These are phyloP conservation scores for Kentomonas sorsogonicus DNA, from an alignment of 208 protist species.

Conservation along the genomic window DNA sequence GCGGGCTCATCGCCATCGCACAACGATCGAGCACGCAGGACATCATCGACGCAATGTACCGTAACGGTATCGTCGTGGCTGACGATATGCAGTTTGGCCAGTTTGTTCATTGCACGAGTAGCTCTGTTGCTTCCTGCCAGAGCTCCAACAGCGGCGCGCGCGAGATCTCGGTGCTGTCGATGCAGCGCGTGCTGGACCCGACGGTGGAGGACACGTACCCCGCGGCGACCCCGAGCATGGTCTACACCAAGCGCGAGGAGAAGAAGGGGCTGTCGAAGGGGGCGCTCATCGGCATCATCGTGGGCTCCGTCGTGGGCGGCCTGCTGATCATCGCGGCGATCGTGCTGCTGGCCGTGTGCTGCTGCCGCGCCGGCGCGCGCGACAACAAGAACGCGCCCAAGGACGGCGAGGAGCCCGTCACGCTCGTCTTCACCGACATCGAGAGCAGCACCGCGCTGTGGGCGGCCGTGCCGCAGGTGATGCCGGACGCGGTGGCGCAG, in stretches of 20 bases:
- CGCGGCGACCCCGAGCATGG: conserved; percentile 31
- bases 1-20: conserved; percentile 10
- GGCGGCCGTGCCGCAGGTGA: conserved; percentile 46
- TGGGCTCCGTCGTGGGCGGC: conserved; percentile 11
- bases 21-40: conserved; percentile 13
- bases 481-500: conserved; percentile 55
- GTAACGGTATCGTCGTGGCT: conserved; percentile 11
- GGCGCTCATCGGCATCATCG: conserved; percentile 25
- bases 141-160: conserved; percentile 45
- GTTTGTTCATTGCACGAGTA: conserved; percentile 11
- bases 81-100: conserved; percentile 24
- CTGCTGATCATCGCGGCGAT: conserved; percentile 7
- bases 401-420: conserved; percentile 30
- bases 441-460: conserved; percentile 79
- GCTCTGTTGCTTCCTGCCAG: conserved; percentile 14
- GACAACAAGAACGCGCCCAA: conserved; percentile 52
- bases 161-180: conserved; percentile 19
- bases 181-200: conserved; percentile 23
- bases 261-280: conserved; percentile 11
- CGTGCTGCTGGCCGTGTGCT: not conserved
- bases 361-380: conserved; percentile 18
- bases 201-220: conserved; percentile 5
- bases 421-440: conserved; percentile 75
- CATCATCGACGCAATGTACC: conserved; percentile 22
- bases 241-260: conserved; percentile 6